phyloP scores from a whole-genome alignment of 2,329 filamentous ascomycete species.

The Botrytis fragariae region DNA sequence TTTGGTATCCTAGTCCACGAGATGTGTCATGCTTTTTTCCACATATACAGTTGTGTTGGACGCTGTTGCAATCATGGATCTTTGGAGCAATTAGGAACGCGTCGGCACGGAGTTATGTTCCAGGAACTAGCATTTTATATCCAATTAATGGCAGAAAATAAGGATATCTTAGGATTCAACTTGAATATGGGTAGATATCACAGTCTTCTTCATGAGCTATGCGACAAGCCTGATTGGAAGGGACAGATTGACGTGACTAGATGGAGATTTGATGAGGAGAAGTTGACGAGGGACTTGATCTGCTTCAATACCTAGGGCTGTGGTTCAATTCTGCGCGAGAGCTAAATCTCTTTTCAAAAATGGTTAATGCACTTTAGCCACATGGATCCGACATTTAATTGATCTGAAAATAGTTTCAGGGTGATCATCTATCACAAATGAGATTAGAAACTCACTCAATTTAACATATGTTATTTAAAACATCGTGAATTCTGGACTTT shows the following conservation, averaged over 20 bases:
- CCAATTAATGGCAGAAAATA: neutral
- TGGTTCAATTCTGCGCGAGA: neutral
- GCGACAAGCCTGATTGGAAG: neutral
- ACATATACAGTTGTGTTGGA: neutral
- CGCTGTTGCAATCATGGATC: neutral
- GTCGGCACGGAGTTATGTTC: constrained; percentile 1
- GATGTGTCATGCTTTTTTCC: constrained; percentile 14
- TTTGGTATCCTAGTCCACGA: neutral
- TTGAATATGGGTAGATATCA: neutral
- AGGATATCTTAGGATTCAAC: neutral
- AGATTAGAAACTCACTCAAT: neutral
- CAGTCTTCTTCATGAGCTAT: neutral
- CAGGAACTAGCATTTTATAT: neutral
- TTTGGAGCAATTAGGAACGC: neutral
- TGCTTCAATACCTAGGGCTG: neutral
- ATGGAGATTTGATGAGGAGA: constrained; percentile 3
- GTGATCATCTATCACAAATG: neutral
- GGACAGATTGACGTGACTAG: neutral
- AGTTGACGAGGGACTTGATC: neutral
- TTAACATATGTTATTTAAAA: neutral
- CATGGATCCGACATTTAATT: neutral
- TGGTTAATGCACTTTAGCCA: too few relatives aligned
- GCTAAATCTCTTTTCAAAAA: neutral
- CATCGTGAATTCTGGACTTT: neutral
- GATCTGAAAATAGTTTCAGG: too few relatives aligned